Conservation (phyloP, 2,329 filamentous ascomycete species). For the Tolypocladium tropicale region DNA sequence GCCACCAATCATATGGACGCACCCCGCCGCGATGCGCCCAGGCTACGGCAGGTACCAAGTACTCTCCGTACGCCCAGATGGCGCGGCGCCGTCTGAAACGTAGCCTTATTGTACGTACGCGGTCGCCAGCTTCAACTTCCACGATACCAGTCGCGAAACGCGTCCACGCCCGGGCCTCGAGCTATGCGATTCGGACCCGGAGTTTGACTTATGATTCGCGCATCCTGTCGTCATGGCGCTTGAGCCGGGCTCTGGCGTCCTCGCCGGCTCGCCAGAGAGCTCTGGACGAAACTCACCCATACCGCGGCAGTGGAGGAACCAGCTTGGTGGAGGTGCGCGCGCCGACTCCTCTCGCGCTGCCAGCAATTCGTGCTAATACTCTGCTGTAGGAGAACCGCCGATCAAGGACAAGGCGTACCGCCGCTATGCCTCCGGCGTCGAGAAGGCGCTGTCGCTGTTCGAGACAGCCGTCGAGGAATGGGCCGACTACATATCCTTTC, state of each 20-base stretch:
- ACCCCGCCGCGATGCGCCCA: neutral
- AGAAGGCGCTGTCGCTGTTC: constrained; percentile 79
- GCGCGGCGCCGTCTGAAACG: constrained; percentile 6
- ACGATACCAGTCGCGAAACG: neutral
- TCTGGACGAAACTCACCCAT: constrained; percentile 73
- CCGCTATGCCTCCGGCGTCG: constrained; percentile 81
- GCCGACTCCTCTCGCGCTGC: constrained; percentile 4
- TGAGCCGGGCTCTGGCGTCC: constrained; percentile 46
- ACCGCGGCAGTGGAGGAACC: constrained; percentile 66
- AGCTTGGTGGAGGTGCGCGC: constrained; percentile 62
- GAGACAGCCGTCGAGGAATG: constrained; percentile 94
- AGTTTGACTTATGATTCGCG: constrained; percentile 10
- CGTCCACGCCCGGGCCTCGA: neutral
- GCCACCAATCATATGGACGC: neutral
- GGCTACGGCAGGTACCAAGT: neutral
- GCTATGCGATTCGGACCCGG: constrained; percentile 2
- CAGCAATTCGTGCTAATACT: constrained; percentile 1
- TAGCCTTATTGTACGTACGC: constrained; percentile 9
- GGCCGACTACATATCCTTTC: constrained; percentile 98
- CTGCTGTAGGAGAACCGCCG: constrained; percentile 37
- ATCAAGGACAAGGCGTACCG: constrained; percentile 63
- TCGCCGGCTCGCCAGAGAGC: constrained; percentile 66
- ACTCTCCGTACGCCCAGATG: neutral
- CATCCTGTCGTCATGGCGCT: constrained; percentile 43
- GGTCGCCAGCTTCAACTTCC: neutral